phyloP scores from a whole-genome alignment of 495 filamentous ascomycete genomes.

The Acidiella bohemica region DNA sequence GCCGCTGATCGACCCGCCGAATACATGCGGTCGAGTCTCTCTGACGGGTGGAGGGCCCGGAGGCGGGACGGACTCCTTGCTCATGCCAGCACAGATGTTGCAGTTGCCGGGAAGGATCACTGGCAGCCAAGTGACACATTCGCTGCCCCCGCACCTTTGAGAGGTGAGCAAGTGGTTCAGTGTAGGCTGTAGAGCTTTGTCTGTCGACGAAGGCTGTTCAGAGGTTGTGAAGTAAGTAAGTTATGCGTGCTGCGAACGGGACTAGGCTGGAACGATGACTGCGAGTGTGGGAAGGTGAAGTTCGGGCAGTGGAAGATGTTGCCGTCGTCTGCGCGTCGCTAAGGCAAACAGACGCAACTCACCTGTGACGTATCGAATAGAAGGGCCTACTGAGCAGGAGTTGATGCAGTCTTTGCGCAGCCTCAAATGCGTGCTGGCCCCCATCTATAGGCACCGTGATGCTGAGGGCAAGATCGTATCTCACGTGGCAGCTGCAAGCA shows the following conservation, averaged over 20 bases:
- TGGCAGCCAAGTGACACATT: too few species aligned
- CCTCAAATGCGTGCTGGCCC: neutral
- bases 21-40: constrained; percentile 4
- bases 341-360: constrained; percentile 7
- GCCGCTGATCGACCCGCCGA: constrained; percentile 2
- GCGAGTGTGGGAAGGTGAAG: constrained; percentile 12
- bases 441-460: too few species aligned
- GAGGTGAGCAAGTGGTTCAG: neutral
- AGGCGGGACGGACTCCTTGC: constrained; percentile 10
- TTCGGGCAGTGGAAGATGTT: constrained; percentile 14
- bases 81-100: too few species aligned
- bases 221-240: neutral
- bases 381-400: neutral
- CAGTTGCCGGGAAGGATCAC: too few species aligned
- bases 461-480: too few species aligned
- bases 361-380: neutral
- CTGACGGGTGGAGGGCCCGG: constrained; percentile 27
- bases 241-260: constrained; percentile 8
- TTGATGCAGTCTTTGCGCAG: neutral
- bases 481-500: too few species aligned
- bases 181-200: neutral
- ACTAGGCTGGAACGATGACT: constrained; percentile 7
- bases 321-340: neutral
- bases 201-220: neutral
- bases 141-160: too few species aligned